Evolutionary conservation across 2,329 filamentous ascomycete species (phyloP).

Genomic region (Ceratocystis lukuohia): DNA sequence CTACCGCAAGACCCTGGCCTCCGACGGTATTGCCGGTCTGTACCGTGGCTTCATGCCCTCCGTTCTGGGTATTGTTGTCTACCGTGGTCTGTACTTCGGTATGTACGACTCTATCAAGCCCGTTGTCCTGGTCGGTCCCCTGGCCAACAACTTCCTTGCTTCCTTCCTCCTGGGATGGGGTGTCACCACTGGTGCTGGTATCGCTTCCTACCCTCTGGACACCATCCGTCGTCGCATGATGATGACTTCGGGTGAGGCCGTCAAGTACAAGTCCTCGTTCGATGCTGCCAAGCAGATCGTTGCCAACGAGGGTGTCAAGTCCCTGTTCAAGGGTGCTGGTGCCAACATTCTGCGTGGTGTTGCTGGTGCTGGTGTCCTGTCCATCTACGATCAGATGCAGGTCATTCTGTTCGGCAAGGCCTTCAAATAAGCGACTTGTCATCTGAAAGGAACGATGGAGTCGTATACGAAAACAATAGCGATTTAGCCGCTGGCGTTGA

Average conservation of each 20-base stretch:
- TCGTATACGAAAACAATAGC: neutral
- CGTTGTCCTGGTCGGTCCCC: slow-evolving; percentile 76
- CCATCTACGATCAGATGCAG: slow-evolving; percentile 99
- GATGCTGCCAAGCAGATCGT: slow-evolving; percentile 95
- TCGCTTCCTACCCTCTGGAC: slow-evolving; percentile 99
- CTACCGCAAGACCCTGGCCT: slow-evolving; percentile 99
- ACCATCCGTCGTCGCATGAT: slow-evolving; percentile 99
- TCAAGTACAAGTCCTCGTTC: slow-evolving; percentile 97
- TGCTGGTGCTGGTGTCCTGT: slow-evolving; percentile 99
- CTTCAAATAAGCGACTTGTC: slow-evolving; percentile 59
- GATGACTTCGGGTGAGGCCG: slow-evolving; percentile 95
- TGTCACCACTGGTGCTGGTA: slow-evolving; percentile 99
- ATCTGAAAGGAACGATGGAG: neutral
- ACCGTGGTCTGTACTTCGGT: slow-evolving; percentile 99
- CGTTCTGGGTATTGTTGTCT: slow-evolving; percentile 97
- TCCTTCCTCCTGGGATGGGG: slow-evolving; percentile 97
- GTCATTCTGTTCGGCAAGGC: slow-evolving; percentile 99
- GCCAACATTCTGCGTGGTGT: slow-evolving; percentile 99
- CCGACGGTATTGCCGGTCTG: slow-evolving; percentile 97
- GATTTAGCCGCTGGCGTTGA: neutral
- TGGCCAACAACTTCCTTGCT: slow-evolving; percentile 98
- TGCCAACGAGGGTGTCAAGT: slow-evolving; percentile 93
- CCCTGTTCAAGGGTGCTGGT: slow-evolving; percentile 99
- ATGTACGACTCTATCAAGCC: slow-evolving; percentile 99
- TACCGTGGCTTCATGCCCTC: slow-evolving; percentile 99